Evolutionary conservation across 2,329 filamentous ascomycete species (phyloP).

Genomic region (Colletotrichum siamense): DNA sequence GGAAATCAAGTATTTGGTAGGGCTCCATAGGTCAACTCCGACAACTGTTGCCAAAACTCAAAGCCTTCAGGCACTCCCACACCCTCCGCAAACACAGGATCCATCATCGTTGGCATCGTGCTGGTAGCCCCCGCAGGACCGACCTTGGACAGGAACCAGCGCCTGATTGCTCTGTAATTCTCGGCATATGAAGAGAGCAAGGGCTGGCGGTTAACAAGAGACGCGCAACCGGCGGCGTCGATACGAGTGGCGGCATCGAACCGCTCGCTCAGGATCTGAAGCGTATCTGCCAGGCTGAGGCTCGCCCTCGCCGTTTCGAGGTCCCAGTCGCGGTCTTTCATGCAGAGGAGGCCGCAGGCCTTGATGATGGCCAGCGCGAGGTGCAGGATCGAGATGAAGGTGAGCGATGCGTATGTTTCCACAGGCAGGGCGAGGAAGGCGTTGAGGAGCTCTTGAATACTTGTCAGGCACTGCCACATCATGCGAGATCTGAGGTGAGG

Average conservation of each 20-base stretch:
- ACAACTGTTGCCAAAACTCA: neutral
- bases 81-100: neutral
- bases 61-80: neutral
- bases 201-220: neutral
- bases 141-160: neutral
- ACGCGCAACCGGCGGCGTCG: too few relatives aligned
- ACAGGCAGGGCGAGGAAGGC: neutral
- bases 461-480: neutral
- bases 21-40: neutral
- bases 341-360: neutral
- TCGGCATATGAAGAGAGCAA: neutral
- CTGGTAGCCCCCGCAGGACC: neutral
- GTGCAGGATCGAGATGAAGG: neutral
- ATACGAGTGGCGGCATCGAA: too few relatives aligned
- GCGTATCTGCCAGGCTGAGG: neutral
- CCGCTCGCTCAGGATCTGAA: neutral
- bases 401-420: neutral
- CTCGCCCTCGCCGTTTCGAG: accelerated
- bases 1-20: neutral
- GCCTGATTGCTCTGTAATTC: neutral
- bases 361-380: neutral
- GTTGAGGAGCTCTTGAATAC: neutral
- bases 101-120: neutral
- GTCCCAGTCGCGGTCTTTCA: neutral
- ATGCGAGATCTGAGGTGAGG: neutral